phyloP scores from a whole-genome alignment of 2,329 filamentous ascomycete species.

The Pseudogymnoascus verrucosus region DNA sequence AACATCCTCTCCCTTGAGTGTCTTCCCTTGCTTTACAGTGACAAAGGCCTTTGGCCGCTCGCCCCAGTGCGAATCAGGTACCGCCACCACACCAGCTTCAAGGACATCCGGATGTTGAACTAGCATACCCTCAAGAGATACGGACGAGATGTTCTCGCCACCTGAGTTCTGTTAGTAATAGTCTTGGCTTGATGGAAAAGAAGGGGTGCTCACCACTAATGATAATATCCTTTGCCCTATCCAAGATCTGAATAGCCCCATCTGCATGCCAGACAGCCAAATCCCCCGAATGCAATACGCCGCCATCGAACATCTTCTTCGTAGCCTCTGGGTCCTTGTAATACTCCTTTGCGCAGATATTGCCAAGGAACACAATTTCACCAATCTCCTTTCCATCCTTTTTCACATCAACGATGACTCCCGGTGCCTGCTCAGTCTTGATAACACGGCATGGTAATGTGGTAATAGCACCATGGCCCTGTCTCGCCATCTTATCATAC shows the following conservation, averaged over 20 bases:
- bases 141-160: constrained; percentile 93
- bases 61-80: constrained; percentile 86
- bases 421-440: constrained; percentile 65
- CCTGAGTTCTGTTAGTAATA: constrained; percentile 40
- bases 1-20: constrained; percentile 56
- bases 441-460: constrained; percentile 75
- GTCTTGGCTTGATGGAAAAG: background rate
- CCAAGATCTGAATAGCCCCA: constrained; percentile 83
- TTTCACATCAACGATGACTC: constrained; percentile 57
- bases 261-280: constrained; percentile 89
- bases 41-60: constrained; percentile 93
- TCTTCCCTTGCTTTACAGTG: constrained; percentile 64
- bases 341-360: constrained; percentile 88
- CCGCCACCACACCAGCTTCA: constrained; percentile 83
- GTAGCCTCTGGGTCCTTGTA: constrained; percentile 86
- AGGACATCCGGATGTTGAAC: constrained; percentile 81
- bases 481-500: constrained; percentile 83
- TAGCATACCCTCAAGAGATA: constrained; percentile 85
- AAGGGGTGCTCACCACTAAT: constrained; percentile 62
- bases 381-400: constrained; percentile 69
- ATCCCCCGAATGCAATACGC: constrained; percentile 82
- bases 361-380: constrained; percentile 80
- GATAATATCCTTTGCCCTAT: constrained; percentile 95
- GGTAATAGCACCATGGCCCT: constrained; percentile 86
- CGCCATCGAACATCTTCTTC: constrained; percentile 76